phyloP scores from a whole-genome alignment of 2,329 filamentous ascomycete species.

The Cladophialophora carrionii region DNA sequence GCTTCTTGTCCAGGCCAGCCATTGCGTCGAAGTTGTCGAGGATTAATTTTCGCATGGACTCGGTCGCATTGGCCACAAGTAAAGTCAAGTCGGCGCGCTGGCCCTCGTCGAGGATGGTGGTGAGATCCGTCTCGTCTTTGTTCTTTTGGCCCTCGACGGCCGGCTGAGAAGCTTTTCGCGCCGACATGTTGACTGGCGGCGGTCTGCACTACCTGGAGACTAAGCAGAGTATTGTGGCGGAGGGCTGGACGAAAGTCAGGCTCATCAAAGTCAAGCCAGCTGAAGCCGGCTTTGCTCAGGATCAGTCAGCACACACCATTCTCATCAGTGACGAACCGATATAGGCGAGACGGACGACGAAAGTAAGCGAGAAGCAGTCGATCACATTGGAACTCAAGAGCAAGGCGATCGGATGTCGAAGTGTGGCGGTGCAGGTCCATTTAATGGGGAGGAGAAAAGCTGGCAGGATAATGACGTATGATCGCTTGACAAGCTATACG shows the following conservation, averaged over 20 bases:
- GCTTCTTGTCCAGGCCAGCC: constrained; percentile 37
- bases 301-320: neutral
- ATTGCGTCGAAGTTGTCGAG: constrained; percentile 46
- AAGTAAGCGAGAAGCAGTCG: neutral
- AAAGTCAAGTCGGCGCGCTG: constrained; percentile 50
- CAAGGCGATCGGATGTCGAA: constrained; percentile 7
- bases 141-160: constrained; percentile 23
- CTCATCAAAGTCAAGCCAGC: neutral
- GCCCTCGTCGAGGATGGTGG: constrained; percentile 47
- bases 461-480: constrained; percentile 23
- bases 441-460: neutral
- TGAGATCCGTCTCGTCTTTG: constrained; percentile 45
- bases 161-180: constrained; percentile 17
- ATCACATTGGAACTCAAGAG: constrained; percentile 1
- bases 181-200: constrained; percentile 15
- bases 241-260: neutral
- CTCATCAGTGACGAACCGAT: neutral
- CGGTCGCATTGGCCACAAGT: constrained; percentile 46
- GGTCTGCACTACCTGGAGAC: neutral
- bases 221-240: neutral
- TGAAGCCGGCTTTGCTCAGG: neutral
- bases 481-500: neutral
- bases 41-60: constrained; percentile 48
- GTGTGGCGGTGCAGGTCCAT: constrained; percentile 32
- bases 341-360: neutral